Evolutionary conservation across 108 stramenopile genomes (phyloP).

Genomic region (Stephanodiscus minutulus): DNA sequence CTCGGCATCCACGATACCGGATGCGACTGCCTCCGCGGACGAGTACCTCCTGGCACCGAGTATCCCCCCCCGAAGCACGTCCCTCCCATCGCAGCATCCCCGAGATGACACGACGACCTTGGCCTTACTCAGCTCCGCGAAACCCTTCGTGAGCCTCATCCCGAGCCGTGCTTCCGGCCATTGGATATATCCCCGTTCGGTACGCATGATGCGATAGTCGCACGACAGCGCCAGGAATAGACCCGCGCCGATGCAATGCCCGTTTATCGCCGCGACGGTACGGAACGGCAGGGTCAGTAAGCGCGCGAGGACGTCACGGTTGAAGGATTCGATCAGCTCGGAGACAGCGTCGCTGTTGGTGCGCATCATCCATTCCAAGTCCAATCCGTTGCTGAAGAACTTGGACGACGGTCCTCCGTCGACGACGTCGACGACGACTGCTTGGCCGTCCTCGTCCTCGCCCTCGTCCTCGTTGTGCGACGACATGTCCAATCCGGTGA

Average conservation of each 20-base stretch:
- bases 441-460: no score
- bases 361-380: conserved; percentile 56
- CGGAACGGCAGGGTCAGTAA: conserved; percentile 55
- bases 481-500: conserved; percentile 33
- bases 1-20: conserved; percentile 50
- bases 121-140: conserved; percentile 65
- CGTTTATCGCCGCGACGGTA: conserved; percentile 70
- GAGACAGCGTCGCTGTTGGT: conserved; percentile 10
- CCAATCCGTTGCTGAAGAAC: conserved; percentile 70
- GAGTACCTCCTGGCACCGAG: conserved; percentile 52
- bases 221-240: conserved; percentile 65
- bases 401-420: conserved; percentile 20
- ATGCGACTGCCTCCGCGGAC: conserved; percentile 33
- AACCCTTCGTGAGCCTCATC: conserved; percentile 65
- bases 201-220: conserved; percentile 68
- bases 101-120: conserved; percentile 46
- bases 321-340: conserved; percentile 45
- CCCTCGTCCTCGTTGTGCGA: no score
- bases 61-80: conserved; percentile 49
- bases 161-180: conserved; percentile 66
- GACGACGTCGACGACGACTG: neutral
- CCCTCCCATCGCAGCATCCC: no score
- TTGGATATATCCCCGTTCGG: conserved; percentile 53
- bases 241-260: conserved; percentile 71
- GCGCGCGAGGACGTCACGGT: conserved; percentile 50